A percentile compares a stretch with the other conserved stretches of the same genome.
phyloP scores from a whole-genome alignment of 225 moss, liverwort and hornwort genomes.

The Sphagnum tenellum region DNA sequence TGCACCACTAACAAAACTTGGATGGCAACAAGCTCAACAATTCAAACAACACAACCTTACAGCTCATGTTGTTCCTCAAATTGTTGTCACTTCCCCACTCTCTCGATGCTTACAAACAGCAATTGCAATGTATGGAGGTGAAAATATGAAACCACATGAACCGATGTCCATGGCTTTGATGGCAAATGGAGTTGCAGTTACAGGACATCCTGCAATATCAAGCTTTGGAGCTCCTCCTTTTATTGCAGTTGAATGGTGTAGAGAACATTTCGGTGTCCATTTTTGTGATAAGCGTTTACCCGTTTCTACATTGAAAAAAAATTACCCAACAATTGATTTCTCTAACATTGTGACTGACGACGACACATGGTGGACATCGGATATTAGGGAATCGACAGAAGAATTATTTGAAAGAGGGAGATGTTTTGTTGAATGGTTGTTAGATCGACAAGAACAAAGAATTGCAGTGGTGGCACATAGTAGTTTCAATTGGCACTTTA shows the following conservation, averaged over 20 bases:
- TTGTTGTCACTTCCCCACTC: no score
- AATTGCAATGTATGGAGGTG: no score
- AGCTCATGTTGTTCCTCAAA: no score
- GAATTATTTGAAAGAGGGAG: slow-evolving; percentile 14
- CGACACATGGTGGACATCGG: slow-evolving; percentile 26
- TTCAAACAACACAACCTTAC: no score
- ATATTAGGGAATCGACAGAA: slow-evolving; percentile 18
- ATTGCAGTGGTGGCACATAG: slow-evolving; percentile 44
- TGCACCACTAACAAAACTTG: no score
- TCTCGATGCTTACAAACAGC: no score
- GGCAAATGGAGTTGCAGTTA: slow-evolving; percentile 31
- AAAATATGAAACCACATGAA: no score
- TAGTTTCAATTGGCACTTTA: slow-evolving; percentile 31
- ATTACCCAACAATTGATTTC: slow-evolving; percentile 38
- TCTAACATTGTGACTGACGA: slow-evolving; percentile 27
- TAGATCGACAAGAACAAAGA: slow-evolving; percentile 15
- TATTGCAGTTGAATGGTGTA: slow-evolving; percentile 38
- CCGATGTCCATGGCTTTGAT: slow-evolving; percentile 5
- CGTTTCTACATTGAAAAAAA: slow-evolving; percentile 14
- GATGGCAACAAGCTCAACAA: no score
- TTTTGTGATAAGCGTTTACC: slow-evolving; percentile 37
- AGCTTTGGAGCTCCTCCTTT: slow-evolving; percentile 29
- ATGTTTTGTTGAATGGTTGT: no score
- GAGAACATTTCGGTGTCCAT: slow-evolving; percentile 39
- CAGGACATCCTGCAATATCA: slow-evolving; percentile 26